Evolutionary conservation across 768 basidiomycete species (phyloP), one percentile per base, ranked within the genome.

Genomic region (Tulasnella calospora): DNA sequence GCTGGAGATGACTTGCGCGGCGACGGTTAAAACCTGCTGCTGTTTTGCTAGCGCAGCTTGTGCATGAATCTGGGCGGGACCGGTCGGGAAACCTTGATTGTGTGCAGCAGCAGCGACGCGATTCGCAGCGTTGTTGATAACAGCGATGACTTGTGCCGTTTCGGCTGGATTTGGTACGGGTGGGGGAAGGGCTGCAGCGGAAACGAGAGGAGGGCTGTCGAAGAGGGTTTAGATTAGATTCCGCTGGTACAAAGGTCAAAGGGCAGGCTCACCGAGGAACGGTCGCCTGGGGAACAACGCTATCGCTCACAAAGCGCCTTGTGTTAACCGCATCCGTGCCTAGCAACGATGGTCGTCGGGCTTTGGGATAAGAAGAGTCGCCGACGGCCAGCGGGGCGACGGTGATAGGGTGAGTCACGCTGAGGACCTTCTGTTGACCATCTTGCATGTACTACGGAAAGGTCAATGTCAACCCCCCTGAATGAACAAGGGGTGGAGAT

Each of bases 21-120:
- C 88, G 72, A 89, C 85, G 12, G 88, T 89, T 73, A 95, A 87
- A 78, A 94, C 92, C 81, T 93, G 90, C 81, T 92, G 93, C 85
- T 94, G 93, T 83, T 92, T 93, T 73, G 89, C 91, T 74, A 95
- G 88, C 36, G 72, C 71, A 35, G 90, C 90, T 82, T 92, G 89
- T 15, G 92, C 83, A 80, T 91, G 79, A 70, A 51, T 55, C 47
- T 72, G 51, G 19, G 71, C 72, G 21, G 41, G 77, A 30, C 72
- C 77, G 12, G 40, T 51, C 27, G 30, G 47, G 41, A 47, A 44
- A 33, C 77, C 71, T 82, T 92, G 91, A 8, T 89, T 89, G 80
- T 92, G 90, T 3, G 88, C 90, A 82, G 92, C 90, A 82, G 92
- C 90, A 15, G 91, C 91, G 33, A 94, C 91, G 67, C 92, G 91